These are phyloP conservation scores for Leccinum olivaceopallidum DNA, from an alignment of 768 basidiomycete genomes.

Conservation along the genomic window DNA sequence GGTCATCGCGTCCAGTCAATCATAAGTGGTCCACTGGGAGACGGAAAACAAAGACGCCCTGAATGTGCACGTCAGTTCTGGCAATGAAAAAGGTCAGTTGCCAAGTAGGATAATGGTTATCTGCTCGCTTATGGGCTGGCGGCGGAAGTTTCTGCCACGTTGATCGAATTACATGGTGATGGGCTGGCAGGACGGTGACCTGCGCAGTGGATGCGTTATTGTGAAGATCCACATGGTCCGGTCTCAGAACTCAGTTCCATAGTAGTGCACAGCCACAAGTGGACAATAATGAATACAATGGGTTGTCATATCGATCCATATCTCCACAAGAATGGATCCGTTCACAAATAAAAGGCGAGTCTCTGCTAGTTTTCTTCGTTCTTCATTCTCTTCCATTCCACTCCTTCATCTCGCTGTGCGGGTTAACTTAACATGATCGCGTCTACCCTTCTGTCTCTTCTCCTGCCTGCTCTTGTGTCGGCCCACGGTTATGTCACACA, in stretches of 20 bases:
- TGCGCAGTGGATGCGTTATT: not conserved
- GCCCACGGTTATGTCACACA: slow-evolving; percentile 31
- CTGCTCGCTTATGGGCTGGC: too few species aligned
- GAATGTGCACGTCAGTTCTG: not conserved
- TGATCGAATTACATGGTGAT: too few species aligned
- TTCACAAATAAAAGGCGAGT: not conserved
- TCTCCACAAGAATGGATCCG: not conserved
- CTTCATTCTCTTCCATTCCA: not conserved
- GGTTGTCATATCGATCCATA: not conserved
- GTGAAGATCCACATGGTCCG: not conserved
- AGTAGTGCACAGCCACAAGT: not conserved
- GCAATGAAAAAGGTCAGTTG: not conserved
- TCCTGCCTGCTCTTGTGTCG: slow-evolving; percentile 27
- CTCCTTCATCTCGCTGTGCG: slow-evolving; percentile 25
- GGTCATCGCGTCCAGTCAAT: not conserved
- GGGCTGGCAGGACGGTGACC: too few species aligned
- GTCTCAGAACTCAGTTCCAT: too few species aligned
- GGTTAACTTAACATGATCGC: slow-evolving; percentile 20
- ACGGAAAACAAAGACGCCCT: not conserved
- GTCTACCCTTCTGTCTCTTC: slow-evolving; percentile 15
- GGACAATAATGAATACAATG: not conserved
- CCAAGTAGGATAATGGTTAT: too few species aligned
- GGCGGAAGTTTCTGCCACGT: too few species aligned
- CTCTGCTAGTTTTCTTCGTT: not conserved
- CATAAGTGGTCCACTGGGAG: not conserved